phyloP scores from a whole-genome alignment of 148 eudicot genomes.

The Fagopyrum tataricum region DNA sequence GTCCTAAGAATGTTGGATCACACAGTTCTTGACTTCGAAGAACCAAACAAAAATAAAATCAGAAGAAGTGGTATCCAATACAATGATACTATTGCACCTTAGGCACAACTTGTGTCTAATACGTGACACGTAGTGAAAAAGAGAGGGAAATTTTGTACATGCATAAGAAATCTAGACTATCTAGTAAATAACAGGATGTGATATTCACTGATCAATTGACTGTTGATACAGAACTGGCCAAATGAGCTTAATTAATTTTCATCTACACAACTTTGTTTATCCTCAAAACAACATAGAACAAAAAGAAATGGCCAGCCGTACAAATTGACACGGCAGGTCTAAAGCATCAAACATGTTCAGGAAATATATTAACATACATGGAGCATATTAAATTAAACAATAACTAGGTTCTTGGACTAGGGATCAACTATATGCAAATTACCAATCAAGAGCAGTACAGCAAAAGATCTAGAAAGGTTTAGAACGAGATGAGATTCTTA shows the following conservation, averaged over 20 bases:
- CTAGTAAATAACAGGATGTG: neutral
- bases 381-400: neutral
- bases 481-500: conserved; percentile 32
- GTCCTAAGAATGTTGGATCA: neutral
- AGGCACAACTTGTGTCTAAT: neutral
- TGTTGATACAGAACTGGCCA: neutral
- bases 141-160: neutral
- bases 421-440: neutral
- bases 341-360: neutral
- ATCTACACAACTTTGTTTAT: neutral
- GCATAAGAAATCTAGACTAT: neutral
- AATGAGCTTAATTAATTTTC: neutral
- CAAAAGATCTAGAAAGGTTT: neutral
- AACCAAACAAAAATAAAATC: neutral
- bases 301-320: neutral
- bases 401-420: neutral
- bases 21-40: neutral
- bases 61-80: neutral
- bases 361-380: neutral
- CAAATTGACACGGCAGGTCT: neutral
- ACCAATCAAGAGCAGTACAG: neutral
- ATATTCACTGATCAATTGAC: neutral
- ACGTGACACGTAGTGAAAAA: neutral
- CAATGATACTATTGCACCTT: neutral
- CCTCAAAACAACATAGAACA: neutral